phyloP scores from a whole-genome alignment of 1,284 basidiomycete species.

The Rhizoctonia solani region DNA sequence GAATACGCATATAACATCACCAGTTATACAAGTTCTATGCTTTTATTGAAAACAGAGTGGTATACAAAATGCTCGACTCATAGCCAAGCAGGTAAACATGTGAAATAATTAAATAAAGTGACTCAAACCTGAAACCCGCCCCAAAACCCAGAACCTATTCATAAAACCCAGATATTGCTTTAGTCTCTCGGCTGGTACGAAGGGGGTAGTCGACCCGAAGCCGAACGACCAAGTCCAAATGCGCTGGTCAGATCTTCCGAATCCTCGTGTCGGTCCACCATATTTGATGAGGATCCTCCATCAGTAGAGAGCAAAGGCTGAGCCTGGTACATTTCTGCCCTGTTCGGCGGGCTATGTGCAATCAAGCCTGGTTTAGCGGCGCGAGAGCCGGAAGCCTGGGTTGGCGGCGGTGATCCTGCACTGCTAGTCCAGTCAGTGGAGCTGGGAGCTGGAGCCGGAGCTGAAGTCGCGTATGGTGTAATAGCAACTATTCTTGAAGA shows the following conservation, averaged over 20 bases:
- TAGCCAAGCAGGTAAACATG: too few species aligned
- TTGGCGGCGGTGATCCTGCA: not conserved
- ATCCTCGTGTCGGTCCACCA: slow-evolving; percentile 15
- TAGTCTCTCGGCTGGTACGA: slow-evolving; percentile 2
- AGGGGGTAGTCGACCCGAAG: slow-evolving; percentile 18
- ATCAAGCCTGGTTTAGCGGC: not conserved
- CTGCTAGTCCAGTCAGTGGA: not conserved
- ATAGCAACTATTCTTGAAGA: not conserved
- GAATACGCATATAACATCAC: too few species aligned
- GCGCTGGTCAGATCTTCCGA: slow-evolving; percentile 14
- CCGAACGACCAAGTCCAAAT: not conserved
- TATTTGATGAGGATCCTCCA: not conserved
- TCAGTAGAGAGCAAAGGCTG: not conserved
- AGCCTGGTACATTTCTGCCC: not conserved
- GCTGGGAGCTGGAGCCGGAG: not conserved
- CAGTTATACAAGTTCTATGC: too few species aligned
- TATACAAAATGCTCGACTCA: too few species aligned
- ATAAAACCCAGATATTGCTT: too few species aligned
- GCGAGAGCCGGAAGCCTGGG: not conserved
- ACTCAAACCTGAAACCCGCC: too few species aligned
- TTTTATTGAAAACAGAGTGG: too few species aligned
- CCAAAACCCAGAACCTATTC: too few species aligned
- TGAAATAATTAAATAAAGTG: too few species aligned
- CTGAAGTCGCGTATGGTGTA: not conserved
- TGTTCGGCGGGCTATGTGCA: not conserved